A percentile compares a stretch with the other conserved stretches of the same genome.
These are phyloP conservation scores for Suhomyces vadensis DNA, from an alignment of 805 yeast species.

Conservation along the genomic window DNA sequence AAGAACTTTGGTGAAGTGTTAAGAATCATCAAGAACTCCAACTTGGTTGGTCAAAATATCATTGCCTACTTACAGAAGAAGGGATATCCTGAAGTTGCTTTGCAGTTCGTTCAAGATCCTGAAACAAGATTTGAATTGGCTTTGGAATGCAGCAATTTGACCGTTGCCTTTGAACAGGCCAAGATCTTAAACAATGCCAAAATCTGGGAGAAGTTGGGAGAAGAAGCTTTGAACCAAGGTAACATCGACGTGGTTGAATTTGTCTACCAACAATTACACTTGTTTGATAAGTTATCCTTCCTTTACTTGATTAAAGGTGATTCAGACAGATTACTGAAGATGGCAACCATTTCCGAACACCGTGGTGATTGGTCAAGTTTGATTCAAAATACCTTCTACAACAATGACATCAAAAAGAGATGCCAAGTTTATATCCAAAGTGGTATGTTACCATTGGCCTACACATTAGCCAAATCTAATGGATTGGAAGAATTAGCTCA, in stretches of 20 bases:
- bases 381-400: conserved; percentile 79
- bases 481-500: conserved; percentile 78
- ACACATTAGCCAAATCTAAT: conserved; percentile 84
- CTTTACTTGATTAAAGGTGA: conserved; percentile 86
- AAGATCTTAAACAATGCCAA: conserved; percentile 63
- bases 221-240: conserved; percentile 89
- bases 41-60: conserved; percentile 95
- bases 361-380: conserved; percentile 79
- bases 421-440: conserved; percentile 70
- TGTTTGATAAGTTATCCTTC: conserved; percentile 87
- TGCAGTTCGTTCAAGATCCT: conserved; percentile 95
- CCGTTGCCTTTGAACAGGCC: conserved; percentile 88
- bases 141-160: conserved; percentile 86
- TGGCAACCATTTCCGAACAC: conserved; percentile 87
- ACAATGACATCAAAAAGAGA: conserved; percentile 73
- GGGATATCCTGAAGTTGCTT: conserved; percentile 96
- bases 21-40: conserved; percentile 82
- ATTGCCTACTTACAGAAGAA: conserved; percentile 91
- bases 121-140: conserved; percentile 96
- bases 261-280: conserved; percentile 82
- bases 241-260: conserved; percentile 81
- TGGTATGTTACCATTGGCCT: conserved; percentile 87
- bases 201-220: conserved; percentile 80
- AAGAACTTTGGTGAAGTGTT: conserved; percentile 90
- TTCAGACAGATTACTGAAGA: conserved; percentile 66